Conservation (phyloP, 2,329 filamentous ascomycete species). For the Alternaria viburni region DNA sequence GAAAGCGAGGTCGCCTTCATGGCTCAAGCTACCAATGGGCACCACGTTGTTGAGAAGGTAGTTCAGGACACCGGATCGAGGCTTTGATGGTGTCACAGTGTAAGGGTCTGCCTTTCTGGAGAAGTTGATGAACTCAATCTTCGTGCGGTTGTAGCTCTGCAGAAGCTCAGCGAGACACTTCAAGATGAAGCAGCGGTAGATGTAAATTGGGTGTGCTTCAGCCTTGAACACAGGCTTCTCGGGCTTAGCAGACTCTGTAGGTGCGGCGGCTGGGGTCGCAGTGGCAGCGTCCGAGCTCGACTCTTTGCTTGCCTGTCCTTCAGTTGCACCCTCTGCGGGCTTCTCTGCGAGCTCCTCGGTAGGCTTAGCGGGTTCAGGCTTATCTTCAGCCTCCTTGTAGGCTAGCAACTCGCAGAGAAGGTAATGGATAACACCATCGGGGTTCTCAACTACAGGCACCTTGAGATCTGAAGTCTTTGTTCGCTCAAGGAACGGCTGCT, state of each 20-base stretch:
- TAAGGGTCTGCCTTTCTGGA: slow-evolving; percentile 87
- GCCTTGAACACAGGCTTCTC: slow-evolving; percentile 82
- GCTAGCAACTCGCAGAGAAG: slow-evolving; percentile 89
- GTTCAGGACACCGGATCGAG: slow-evolving; percentile 88
- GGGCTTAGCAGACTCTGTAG: slow-evolving; percentile 48
- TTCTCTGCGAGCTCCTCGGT: slow-evolving; percentile 44
- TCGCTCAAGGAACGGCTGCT: slow-evolving; percentile 63
- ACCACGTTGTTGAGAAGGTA: slow-evolving; percentile 86
- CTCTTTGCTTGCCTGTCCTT: slow-evolving; percentile 11
- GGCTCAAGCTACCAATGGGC: slow-evolving; percentile 68
- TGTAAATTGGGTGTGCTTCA: slow-evolving; percentile 92
- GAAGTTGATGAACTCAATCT: slow-evolving; percentile 99
- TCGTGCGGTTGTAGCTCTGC: slow-evolving; percentile 89
- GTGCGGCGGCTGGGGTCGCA: slow-evolving; percentile 5
- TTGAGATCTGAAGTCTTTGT: slow-evolving; percentile 75
- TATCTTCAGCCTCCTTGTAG: slow-evolving; percentile 92
- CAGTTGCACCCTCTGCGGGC: slow-evolving; percentile 52
- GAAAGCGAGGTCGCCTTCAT: slow-evolving; percentile 74
- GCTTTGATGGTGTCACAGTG: slow-evolving; percentile 88
- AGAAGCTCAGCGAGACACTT: slow-evolving; percentile 91
- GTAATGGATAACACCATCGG: slow-evolving; percentile 94
- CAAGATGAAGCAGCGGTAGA: slow-evolving; percentile 93
- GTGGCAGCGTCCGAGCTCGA: slow-evolving; percentile 9
- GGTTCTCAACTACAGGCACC: slow-evolving; percentile 84
- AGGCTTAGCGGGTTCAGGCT: slow-evolving; percentile 60